These are phyloP conservation scores for Acacia acuminata DNA, from an alignment of 306 rosid species.

Conservation along the genomic window DNA sequence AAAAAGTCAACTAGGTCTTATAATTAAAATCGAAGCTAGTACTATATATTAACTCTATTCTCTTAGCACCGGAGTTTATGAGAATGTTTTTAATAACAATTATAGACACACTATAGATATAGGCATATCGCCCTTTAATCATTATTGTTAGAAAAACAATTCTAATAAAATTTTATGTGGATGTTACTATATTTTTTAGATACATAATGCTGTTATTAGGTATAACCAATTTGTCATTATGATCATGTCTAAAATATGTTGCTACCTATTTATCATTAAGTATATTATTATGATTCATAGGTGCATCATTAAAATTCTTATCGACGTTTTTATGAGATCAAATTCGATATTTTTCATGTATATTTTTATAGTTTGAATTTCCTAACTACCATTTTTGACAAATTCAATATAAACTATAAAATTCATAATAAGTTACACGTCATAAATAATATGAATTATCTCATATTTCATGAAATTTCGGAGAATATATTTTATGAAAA, in stretches of 20 bases:
- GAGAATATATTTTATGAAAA: no score
- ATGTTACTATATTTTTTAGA: background rate
- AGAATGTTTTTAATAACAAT: background rate
- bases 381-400: no score
- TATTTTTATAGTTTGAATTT: background rate
- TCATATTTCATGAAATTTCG: background rate
- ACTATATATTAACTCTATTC: no score
- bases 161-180: background rate
- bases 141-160: background rate
- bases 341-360: background rate
- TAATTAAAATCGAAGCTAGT: no score
- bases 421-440: background rate
- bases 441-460: background rate
- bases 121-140: background rate
- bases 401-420: background rate
- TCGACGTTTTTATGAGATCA: background rate
- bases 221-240: background rate
- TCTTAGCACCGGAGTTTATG: background rate
- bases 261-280: background rate
- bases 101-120: background rate
- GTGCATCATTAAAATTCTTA: no score
- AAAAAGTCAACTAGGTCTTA: no score
- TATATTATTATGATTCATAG: background rate
- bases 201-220: background rate
- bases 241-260: background rate